Conservation (phyloP, 2,329 filamentous ascomycete genomes). For the Fusarium ambrosium region DNA sequence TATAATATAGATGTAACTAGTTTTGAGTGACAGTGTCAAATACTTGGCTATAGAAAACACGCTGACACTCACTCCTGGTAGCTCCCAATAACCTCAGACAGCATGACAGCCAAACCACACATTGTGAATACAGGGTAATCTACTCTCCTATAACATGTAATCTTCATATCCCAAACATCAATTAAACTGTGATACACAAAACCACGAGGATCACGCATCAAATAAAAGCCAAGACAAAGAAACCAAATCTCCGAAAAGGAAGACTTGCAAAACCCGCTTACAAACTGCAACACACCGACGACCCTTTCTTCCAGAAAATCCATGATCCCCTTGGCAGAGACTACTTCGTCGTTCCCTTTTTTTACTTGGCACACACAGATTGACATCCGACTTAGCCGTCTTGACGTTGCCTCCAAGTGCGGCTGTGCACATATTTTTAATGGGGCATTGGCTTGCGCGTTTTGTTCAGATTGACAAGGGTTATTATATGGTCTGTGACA, state of each 20-base stretch:
- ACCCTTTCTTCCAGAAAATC: neutral
- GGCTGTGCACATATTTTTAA: neutral
- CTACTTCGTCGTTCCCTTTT: too few relatives aligned
- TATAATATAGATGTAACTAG: neutral
- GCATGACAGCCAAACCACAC: neutral
- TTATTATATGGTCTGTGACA: neutral
- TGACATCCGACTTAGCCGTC: constrained; percentile 10
- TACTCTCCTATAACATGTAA: too few relatives aligned
- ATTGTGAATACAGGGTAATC: neutral
- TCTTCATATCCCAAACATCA: neutral
- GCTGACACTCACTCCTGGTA: neutral
- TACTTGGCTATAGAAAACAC: neutral
- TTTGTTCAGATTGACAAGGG: constrained; percentile 6
- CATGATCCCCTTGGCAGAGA: neutral
- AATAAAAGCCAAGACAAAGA: neutral
- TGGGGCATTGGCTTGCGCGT: neutral
- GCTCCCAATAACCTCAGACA: neutral
- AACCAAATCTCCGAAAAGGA: neutral
- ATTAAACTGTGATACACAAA: neutral
- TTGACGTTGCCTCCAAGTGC: neutral
- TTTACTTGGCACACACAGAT: neutral
- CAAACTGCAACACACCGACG: neutral
- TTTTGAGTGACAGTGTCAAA: neutral
- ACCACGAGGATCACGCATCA: neutral
- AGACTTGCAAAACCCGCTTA: neutral